Evolutionary conservation across 768 basidiomycete genomes (phyloP).

Genomic region (Hygrocybe coccinea): DNA sequence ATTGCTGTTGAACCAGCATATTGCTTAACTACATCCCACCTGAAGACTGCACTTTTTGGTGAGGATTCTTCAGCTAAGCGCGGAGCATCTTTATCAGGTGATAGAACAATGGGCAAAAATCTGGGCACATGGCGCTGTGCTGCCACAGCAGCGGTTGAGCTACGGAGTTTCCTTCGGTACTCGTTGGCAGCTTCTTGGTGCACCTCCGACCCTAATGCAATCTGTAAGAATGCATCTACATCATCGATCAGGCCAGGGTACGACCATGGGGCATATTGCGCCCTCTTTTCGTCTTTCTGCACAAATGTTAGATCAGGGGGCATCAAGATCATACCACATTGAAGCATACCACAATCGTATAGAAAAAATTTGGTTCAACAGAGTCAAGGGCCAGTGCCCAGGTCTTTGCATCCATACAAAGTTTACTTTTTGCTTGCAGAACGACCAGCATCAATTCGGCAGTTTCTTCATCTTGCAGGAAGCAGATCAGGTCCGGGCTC

Average conservation of each 20-base stretch:
- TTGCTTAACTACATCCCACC: no score
- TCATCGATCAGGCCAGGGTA: not conserved
- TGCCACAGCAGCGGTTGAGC: no score
- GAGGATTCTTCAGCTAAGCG: no score
- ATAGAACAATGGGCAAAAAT: no score
- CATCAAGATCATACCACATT: not conserved
- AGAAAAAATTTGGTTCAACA: not conserved
- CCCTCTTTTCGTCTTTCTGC: not conserved
- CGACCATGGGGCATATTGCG: not conserved
- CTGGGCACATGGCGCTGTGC: no score
- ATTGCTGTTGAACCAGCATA: no score
- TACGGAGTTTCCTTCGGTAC: no score
- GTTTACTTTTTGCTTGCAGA: conserved; percentile 3
- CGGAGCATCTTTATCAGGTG: no score
- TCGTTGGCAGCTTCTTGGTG: not conserved
- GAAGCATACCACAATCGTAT: not conserved
- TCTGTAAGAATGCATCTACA: not conserved
- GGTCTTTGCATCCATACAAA: not conserved
- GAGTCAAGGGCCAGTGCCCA: not conserved
- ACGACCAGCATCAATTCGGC: conserved; percentile 3
- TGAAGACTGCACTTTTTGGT: no score
- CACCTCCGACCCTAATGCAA: not conserved
- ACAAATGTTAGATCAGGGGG: not conserved
- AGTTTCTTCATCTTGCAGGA: conserved; percentile 12
- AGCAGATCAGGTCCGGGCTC: conserved; percentile 8